Evolutionary conservation across 148 eudicot species (phyloP), one percentile per base, ranked within the genome.

Genomic region (Bassia scoparia): DNA sequence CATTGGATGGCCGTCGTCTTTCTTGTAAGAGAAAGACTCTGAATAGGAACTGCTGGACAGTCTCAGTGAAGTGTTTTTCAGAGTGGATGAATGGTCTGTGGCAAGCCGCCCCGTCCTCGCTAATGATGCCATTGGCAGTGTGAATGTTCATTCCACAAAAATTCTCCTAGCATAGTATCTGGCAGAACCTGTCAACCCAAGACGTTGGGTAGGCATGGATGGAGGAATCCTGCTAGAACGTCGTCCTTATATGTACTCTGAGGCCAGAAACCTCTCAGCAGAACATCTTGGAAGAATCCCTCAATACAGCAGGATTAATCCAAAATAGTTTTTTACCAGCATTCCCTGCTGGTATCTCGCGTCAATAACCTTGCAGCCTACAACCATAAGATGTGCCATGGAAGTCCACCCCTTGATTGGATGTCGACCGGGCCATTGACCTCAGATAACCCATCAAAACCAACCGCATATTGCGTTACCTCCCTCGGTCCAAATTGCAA

Each of bases 21-120:
- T 83, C 97, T 11, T 86, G 96, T 77, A 96, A 96, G 82, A 83
- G 99, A 73, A 96, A 96, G 77, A 80, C 87, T 54, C 71, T 86
- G 71, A 97, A 92, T n/a, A 78, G 88, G 80, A 49, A 78, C 79
- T 74, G 80, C 46, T 38, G 93, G 97, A 21, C 97, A 86, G 72
- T 90, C 99, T 97, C 74, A 81, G 84, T 76, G 88, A 76, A 85
- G 50, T 74, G 58, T 78, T 84, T 81, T 77, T 81, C 29, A 76
- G 81, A 66, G 74, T 77, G 49, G 90, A 84, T 50, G 70, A n/a
- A 72, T 68, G 76, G 78, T 67, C 67, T 56, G 49, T 85, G 90
- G 92, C 89, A 77, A 38, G 74, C 83, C 18, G 77, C 68, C 70
- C 75, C 89, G n/a, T 38, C 78, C 90, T 38, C 59, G 44, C 23